Conservation (phyloP, 129 eudicot genomes). For the Logfia minima region DNA sequence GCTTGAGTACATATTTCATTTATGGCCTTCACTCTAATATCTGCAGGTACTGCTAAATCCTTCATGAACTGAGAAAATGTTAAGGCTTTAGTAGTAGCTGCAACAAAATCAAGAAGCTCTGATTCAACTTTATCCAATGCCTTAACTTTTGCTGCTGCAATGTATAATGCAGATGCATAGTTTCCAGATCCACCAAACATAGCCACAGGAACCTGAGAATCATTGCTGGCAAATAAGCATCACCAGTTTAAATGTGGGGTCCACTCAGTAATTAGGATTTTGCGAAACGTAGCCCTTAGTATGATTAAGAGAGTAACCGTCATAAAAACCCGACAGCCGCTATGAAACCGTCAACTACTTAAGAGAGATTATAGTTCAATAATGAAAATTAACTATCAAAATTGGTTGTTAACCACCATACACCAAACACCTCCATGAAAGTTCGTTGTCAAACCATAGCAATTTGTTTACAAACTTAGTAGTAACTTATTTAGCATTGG, state of each 20-base stretch:
- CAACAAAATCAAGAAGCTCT: constrained; percentile 60
- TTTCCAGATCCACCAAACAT: constrained; percentile 82
- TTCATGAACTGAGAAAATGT: constrained; percentile 73
- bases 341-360: too few relatives aligned
- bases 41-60: constrained; percentile 65
- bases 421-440: too few relatives aligned
- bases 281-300: too few relatives aligned
- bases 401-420: too few relatives aligned
- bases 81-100: constrained; percentile 57
- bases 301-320: too few relatives aligned
- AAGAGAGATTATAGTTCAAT: too few relatives aligned
- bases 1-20: constrained; percentile 60
- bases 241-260: neutral
- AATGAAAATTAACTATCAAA: too few relatives aligned
- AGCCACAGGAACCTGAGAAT: constrained; percentile 69
- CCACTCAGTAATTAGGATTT: neutral
- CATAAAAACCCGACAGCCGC: too few relatives aligned
- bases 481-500: neutral
- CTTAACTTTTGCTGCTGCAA: constrained; percentile 75
- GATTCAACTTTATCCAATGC: constrained; percentile 77
- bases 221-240: neutral
- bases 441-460: neutral
- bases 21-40: constrained; percentile 63
- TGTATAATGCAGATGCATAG: constrained; percentile 83
- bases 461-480: neutral